Evolutionary conservation across 2,329 filamentous ascomycete genomes (phyloP), one percentile per base, ranked within the genome.

Genomic region (Paraconiothyrium sp.): DNA sequence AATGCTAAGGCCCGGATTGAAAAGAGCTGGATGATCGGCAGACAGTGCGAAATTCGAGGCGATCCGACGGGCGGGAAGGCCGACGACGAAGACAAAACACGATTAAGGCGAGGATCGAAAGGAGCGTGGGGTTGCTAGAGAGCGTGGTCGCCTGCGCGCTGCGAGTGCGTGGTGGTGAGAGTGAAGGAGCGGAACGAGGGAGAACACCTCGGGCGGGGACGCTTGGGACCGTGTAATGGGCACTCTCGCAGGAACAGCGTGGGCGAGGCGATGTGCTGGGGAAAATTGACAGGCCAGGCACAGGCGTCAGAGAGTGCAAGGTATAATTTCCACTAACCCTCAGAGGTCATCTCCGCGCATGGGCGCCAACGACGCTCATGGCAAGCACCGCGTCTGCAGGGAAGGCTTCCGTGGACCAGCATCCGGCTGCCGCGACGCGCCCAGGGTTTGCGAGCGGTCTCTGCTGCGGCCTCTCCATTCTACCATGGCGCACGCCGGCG

Each of bases 61-160:
- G 60, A 46, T 47, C 59, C 65, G 67, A 63, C 46, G 61, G 61
- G 64, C 66, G 64, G 49, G 64, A 60, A 63, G 54, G 65, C 64
- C 58, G 43, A 46, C 22, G 32, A 20, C 35, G 37, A 56, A 34
- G 54, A 68, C 20, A 66, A 69, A 58, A 68, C 63, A 61, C 68
- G 57, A 67, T 66, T 61, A 64, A 55, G 35, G 60, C 63, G 63
- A 59, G 63, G 20, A 8, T 43, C 46, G 51, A 51, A 65, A 65
- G 48, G 60, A 64, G 64, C 54, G 64, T 63, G 37, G 52, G 35
- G 48, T 37, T 8, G 50, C 30, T 55, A 59, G 46, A 11, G 56
- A 62, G 58, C 48, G 59, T 61, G 60, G 57, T 59, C 61, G 62
- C 62, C 55, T 60, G 64, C 57, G 62, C 64, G 63, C 62, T 57